phyloP scores from a whole-genome alignment of 2,329 filamentous ascomycete species.

The Aspergillus japonicus region DNA sequence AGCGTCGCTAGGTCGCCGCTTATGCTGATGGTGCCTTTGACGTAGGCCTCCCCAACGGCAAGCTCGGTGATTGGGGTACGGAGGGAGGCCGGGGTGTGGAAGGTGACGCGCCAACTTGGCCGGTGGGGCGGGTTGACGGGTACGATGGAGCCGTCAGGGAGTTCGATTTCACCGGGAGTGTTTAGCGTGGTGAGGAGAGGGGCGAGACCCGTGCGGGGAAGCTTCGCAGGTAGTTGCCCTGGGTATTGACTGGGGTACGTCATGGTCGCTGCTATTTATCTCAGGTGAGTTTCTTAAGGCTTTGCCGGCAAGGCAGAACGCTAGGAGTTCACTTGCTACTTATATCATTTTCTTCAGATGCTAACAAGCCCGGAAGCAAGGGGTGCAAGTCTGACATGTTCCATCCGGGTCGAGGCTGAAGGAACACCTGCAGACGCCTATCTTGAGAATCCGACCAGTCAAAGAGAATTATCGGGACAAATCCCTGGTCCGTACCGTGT shows the following conservation, averaged over 20 bases:
- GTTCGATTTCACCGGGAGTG: not conserved
- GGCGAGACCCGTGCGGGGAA: not conserved
- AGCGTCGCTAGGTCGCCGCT: not conserved
- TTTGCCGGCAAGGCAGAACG: too few relatives aligned
- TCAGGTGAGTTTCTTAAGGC: too few relatives aligned
- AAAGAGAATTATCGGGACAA: not conserved
- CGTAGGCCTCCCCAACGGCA: not conserved
- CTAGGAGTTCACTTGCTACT: not conserved
- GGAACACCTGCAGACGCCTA: not conserved
- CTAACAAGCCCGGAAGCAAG: not conserved
- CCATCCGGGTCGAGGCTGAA: not conserved
- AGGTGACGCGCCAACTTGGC: not conserved
- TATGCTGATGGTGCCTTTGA: not conserved
- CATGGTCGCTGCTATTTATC: not conserved
- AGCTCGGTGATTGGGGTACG: constrained; percentile 1
- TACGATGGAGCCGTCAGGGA: not conserved
- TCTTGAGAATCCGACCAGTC: not conserved
- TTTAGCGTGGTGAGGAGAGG: not conserved
- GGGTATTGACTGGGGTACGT: not conserved
- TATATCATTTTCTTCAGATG: not conserved
- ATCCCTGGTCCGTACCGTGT: not conserved
- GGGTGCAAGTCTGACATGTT: not conserved
- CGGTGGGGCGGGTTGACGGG: not conserved
- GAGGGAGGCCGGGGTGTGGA: not conserved
- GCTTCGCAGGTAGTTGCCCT: not conserved